phyloP scores from a whole-genome alignment of 2,329 filamentous ascomycete genomes.

The Botryotinia globosa region DNA sequence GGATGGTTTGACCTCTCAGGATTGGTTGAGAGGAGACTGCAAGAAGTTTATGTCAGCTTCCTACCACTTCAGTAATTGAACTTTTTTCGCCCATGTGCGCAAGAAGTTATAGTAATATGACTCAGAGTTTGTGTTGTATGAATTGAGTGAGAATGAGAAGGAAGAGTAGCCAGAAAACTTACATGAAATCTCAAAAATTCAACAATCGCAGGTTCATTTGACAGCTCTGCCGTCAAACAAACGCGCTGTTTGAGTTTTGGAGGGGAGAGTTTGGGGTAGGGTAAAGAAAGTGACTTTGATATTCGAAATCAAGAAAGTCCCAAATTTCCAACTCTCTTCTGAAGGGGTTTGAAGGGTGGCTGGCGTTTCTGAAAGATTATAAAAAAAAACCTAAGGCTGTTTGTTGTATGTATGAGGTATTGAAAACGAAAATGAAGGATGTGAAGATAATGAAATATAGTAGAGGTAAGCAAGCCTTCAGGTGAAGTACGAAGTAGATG shows the following conservation, averaged over 20 bases:
- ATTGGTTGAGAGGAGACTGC: constrained; percentile 40
- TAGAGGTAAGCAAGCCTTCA: not conserved
- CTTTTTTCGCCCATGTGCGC: not conserved
- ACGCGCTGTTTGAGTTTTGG: constrained; percentile 60
- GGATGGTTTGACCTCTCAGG: constrained; percentile 63
- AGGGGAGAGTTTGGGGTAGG: constrained; percentile 20
- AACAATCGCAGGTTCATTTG: constrained; percentile 92
- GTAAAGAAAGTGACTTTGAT: constrained; percentile 9
- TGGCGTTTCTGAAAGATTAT: not conserved
- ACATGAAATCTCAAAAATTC: constrained; percentile 34
- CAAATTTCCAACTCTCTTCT: not conserved
- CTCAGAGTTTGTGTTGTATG: not conserved
- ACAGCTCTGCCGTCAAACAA: constrained; percentile 92
- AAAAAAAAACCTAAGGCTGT: not conserved
- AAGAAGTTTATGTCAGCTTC: constrained; percentile 21
- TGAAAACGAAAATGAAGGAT: not conserved
- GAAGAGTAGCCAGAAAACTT: not conserved
- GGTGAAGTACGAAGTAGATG: constrained; percentile 1
- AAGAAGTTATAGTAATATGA: not conserved
- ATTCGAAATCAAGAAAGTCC: not conserved
- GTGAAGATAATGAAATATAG: not conserved
- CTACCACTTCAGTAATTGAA: not conserved
- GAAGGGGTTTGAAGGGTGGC: not conserved
- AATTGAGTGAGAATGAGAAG: not conserved
- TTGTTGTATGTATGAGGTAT: not conserved